phyloP scores from a whole-genome alignment of 179 eudicot genomes.

The Gypsophila paniculata region DNA sequence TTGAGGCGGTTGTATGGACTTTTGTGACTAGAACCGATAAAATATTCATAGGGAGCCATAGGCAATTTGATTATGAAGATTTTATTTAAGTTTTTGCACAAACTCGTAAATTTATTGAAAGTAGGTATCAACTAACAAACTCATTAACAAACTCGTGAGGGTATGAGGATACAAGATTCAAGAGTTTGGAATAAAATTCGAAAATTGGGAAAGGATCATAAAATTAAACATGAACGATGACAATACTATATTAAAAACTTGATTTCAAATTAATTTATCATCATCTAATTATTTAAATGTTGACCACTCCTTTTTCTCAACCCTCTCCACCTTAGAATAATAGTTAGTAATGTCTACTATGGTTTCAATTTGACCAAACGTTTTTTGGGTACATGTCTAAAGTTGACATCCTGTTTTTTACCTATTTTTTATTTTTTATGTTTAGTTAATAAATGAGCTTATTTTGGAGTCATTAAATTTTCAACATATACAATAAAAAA shows the following conservation, averaged over 20 bases:
- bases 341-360: neutral
- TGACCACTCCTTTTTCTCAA: neutral
- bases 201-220: no score
- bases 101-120: neutral
- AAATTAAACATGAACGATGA: no score
- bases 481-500: neutral
- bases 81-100: neutral
- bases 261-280: no score
- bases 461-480: neutral
- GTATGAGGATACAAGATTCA: no score
- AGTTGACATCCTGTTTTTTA: constrained; percentile 16
- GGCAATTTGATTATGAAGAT: no score
- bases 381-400: constrained; percentile 8
- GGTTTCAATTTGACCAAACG: neutral
- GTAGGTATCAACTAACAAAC: no score
- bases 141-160: no score
- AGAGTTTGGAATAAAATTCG: no score
- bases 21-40: no score
- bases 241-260: no score
- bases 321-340: constrained; percentile 1
- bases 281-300: neutral
- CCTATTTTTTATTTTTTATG: constrained; percentile 2
- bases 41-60: no score
- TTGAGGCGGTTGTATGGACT: no score
- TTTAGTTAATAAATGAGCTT: neutral